phyloP scores from a whole-genome alignment of 371 early-diverging fungal species.

The Choanephora cucurbitarum region DNA sequence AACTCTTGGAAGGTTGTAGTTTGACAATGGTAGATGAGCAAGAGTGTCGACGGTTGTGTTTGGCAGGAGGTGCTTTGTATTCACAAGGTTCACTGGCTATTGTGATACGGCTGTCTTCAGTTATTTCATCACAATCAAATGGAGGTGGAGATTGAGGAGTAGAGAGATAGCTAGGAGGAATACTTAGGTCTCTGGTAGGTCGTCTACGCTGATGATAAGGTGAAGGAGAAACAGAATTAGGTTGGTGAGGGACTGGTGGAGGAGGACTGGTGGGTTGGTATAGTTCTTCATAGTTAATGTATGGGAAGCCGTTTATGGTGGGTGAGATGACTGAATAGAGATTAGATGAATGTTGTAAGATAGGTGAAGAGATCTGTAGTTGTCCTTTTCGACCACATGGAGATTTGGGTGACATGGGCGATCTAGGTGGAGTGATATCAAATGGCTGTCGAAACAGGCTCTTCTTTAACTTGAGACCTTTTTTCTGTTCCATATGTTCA shows the following conservation, averaged over 20 bases:
- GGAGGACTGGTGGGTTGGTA: constrained; percentile 34
- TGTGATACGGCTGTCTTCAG: constrained; percentile 10
- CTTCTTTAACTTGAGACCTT: constrained; percentile 6
- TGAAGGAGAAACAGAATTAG: constrained; percentile 18
- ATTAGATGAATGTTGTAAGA: constrained; percentile 47
- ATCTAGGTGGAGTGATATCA: constrained; percentile 1
- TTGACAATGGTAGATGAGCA: constrained; percentile 22
- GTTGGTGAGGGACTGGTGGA: constrained; percentile 12
- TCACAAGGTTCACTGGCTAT: constrained; percentile 11
- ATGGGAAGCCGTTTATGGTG: constrained; percentile 29
- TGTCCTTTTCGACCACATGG: constrained; percentile 7
- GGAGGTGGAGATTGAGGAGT: not conserved
- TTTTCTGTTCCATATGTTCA: constrained; percentile 11
- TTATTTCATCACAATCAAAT: not conserved
- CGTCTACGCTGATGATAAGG: not conserved
- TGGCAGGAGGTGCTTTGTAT: not conserved
- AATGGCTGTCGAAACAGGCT: constrained; percentile 13
- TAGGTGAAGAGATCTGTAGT: constrained; percentile 34
- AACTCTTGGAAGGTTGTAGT: not conserved
- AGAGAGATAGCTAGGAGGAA: not conserved
- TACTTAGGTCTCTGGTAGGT: not conserved
- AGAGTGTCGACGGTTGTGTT: constrained; percentile 25
- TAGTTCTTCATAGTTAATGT: constrained; percentile 26
- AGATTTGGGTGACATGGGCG: not conserved
- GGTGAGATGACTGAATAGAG: constrained; percentile 48